Percentiles rank a stretch among this genome's conserved stretches.
Conservation (phyloP, 345 rosid species). For the Cardamine occulta region DNA sequence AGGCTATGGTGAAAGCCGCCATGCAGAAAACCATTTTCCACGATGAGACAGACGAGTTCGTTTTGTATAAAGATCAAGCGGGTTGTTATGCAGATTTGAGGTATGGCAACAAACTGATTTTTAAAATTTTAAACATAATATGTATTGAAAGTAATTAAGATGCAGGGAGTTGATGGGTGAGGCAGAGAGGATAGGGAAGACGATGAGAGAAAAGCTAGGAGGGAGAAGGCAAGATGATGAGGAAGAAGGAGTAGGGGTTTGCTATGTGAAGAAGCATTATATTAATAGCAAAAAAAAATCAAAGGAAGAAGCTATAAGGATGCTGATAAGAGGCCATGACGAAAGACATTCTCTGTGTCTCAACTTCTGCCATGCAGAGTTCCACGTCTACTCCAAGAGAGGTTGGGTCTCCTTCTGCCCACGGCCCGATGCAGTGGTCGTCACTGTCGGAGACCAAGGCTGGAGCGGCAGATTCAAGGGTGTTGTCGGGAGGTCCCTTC, state of each 20-base stretch:
- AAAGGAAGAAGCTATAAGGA: slow-evolving; percentile 69
- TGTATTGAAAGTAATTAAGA: not conserved
- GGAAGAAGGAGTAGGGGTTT: slow-evolving; percentile 46
- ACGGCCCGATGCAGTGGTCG: slow-evolving; percentile 58
- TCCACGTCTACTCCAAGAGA: slow-evolving; percentile 88
- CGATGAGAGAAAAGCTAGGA: slow-evolving; percentile 35
- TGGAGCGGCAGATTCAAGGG: slow-evolving; percentile 42
- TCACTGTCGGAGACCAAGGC: slow-evolving; percentile 76
- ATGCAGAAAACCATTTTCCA: slow-evolving; percentile 46
- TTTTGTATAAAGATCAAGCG: slow-evolving; percentile 15
- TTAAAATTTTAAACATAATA: not conserved
- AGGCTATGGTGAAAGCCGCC: slow-evolving; percentile 44
- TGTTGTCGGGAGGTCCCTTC: slow-evolving; percentile 57
- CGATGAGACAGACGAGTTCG: slow-evolving; percentile 46
- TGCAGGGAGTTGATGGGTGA: slow-evolving; percentile 72
- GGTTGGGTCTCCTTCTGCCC: slow-evolving; percentile 82
- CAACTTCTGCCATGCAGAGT: slow-evolving; percentile 62
- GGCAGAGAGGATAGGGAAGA: slow-evolving; percentile 62
- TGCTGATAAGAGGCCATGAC: slow-evolving; percentile 76
- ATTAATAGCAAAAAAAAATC: slow-evolving; percentile 30
- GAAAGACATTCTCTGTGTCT: slow-evolving; percentile 71
- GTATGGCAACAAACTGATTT: slow-evolving; percentile 24
- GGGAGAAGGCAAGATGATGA: slow-evolving; percentile 30
- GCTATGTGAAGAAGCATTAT: slow-evolving; percentile 58
- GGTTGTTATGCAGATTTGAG: slow-evolving; percentile 16